phyloP scores from a whole-genome alignment of 345 rosid genomes.

The Sonneratia alba region DNA sequence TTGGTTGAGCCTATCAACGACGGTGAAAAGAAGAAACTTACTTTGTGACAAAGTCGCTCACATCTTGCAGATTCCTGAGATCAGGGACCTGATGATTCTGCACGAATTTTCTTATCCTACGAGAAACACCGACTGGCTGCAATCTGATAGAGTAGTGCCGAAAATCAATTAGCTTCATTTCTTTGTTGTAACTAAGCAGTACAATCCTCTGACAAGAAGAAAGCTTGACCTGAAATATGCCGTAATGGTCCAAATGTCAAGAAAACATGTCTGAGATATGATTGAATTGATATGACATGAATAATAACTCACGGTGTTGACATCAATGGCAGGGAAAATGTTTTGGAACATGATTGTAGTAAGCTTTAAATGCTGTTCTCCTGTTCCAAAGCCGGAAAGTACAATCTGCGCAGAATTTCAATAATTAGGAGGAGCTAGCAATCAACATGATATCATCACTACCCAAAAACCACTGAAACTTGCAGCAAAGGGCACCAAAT shows the following conservation, averaged over 20 bases:
- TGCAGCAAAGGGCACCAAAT: not conserved
- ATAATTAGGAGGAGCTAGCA: not conserved
- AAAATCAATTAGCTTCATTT: constrained; percentile 75
- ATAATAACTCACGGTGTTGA: constrained; percentile 64
- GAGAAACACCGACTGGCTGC: constrained; percentile 83
- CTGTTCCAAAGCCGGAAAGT: constrained; percentile 83
- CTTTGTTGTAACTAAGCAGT: constrained; percentile 81
- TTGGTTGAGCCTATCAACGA: no score
- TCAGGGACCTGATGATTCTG: constrained; percentile 83
- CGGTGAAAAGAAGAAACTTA: constrained; percentile 24
- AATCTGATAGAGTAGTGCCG: constrained; percentile 84
- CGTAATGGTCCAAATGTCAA: constrained; percentile 14
- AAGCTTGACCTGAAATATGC: constrained; percentile 69
- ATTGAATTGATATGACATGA: not conserved
- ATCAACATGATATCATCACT: not conserved
- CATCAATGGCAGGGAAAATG: constrained; percentile 85
- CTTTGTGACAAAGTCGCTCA: constrained; percentile 87
- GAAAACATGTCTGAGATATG: not conserved
- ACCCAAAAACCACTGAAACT: not conserved
- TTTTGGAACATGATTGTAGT: constrained; percentile 89
- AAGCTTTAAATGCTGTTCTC: constrained; percentile 79
- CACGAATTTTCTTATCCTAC: constrained; percentile 78
- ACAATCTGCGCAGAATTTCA: constrained; percentile 55
- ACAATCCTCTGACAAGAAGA: constrained; percentile 90
- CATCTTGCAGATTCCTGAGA: constrained; percentile 80